Evolutionary conservation across 805 yeast species (phyloP), one percentile per base, ranked within the genome.

Genomic region (Torulaspora gathmanii): DNA sequence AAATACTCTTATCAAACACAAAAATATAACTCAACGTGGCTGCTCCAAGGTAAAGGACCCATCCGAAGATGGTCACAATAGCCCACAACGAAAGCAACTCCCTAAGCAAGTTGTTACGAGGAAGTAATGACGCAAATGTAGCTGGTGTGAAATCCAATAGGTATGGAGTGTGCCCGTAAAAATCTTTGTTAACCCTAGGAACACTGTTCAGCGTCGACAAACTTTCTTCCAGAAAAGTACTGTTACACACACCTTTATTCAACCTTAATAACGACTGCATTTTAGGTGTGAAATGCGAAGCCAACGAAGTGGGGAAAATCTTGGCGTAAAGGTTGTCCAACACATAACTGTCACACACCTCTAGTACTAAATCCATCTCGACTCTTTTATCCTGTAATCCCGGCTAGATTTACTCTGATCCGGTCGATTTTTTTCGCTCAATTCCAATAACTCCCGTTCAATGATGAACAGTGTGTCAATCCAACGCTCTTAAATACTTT

Each of bases 281-380:
- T 28, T 50, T 53, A 17, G 52, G 46, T 13, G 66, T 70, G 13
- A 73, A 56, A 22, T 61, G 61, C 13, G 60, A 60, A 13, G 72
- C 67, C 35, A 81, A 64, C 8, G 79, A 67, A 7, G 73, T 70
- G 12, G 96, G 96, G 37, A 87, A 70, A 2, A 79, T 50, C 33
- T 69, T 69, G 25, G 97, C 86, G 57, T 89, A 91, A 13, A 79
- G 69, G 62, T 71, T 73, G 69, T 93, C 99, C 40, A 91, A 77
- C 23, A 80, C 57, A 56, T 69, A 86, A 38, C 86, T 73, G 68
- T 93, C 99, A 37, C 72, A 68, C 19, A 80, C 70, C 66, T 93
- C 99, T 42, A 93, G 75, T 19, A 88, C 89, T 60, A 93, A 71
- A 83, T 93, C 99, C 99, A 93, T 91, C 25, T 26, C 22, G 30